Evolutionary conservation across 495 filamentous ascomycete genomes (phyloP).

Genomic region (Pseudoneurospora amorphoporcata): DNA sequence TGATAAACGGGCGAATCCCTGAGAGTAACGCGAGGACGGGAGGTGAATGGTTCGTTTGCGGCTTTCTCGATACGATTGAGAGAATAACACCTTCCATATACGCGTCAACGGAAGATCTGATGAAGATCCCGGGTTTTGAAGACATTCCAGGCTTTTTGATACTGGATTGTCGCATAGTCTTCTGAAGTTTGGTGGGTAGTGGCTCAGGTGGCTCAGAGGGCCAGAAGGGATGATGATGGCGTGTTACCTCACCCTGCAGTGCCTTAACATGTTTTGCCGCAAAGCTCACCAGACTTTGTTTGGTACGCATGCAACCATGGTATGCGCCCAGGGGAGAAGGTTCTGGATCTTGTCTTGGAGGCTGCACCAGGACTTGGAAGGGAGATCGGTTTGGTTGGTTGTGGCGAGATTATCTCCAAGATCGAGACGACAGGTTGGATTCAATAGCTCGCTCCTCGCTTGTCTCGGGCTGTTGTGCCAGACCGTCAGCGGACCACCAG

Average conservation of each 20-base stretch:
- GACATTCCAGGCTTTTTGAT: neutral
- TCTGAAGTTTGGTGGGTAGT: neutral
- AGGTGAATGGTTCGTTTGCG: neutral
- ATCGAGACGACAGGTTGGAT: neutral
- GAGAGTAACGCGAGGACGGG: neutral
- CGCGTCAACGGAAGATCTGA: neutral
- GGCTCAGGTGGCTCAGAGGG: neutral
- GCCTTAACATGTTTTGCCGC: neutral
- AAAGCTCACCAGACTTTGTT: neutral
- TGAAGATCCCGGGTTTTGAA: neutral
- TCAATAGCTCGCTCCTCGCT: neutral
- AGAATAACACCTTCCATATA: neutral
- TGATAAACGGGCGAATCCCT: neutral
- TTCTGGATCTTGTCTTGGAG: neutral
- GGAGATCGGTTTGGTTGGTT: neutral
- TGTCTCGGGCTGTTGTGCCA: neutral
- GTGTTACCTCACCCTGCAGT: neutral
- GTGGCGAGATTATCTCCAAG: neutral
- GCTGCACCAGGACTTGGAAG: neutral
- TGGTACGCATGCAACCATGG: neutral
- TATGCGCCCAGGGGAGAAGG: neutral
- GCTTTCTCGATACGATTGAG: neutral
- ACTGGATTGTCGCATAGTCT: neutral
- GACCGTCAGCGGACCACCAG: too few species aligned
- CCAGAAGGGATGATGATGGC: neutral